Evolutionary conservation across 345 rosid species (phyloP).

Genomic region (Euphorbia tirucalli): DNA sequence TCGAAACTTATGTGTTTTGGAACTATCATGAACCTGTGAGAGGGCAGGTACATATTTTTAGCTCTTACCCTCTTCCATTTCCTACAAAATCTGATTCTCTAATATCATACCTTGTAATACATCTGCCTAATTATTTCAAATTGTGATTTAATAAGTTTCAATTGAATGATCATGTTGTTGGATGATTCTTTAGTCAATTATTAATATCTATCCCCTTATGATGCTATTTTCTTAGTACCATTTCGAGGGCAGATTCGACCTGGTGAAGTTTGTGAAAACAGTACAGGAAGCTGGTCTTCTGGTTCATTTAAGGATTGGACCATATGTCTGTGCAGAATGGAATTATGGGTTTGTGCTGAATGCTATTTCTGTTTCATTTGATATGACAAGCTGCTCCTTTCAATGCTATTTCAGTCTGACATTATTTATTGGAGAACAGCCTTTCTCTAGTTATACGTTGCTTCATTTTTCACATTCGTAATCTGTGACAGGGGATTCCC

Average conservation of each 20-base stretch:
- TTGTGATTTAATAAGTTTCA: not conserved
- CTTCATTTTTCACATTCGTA: not conserved
- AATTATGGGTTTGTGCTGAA: conserved; percentile 53
- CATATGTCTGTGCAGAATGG: conserved; percentile 83
- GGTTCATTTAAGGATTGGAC: conserved; percentile 67
- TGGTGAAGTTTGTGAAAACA: conserved; percentile 54
- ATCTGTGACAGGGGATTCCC: conserved; percentile 54
- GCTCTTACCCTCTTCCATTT: too few relatives aligned
- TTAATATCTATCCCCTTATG: conserved; percentile 2
- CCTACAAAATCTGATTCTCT: too few relatives aligned
- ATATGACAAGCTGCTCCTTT: not conserved
- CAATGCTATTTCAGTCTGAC: not conserved
- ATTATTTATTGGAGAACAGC: not conserved
- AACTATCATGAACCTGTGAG: conserved; percentile 60
- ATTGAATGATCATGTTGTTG: not conserved
- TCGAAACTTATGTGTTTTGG: conserved; percentile 67
- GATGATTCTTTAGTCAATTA: not conserved
- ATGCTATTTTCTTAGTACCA: conserved; percentile 37
- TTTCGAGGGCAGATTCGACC: conserved; percentile 66
- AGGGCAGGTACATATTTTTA: conserved; percentile 54
- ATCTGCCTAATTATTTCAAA: not conserved
- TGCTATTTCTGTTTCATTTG: not conserved
- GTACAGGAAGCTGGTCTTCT: conserved; percentile 62
- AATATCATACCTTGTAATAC: too few relatives aligned
- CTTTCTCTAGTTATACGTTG: not conserved